Base-by-base conservation (phyloP, 2,329 filamentous ascomycete species). In the Cordyceps cateniannulata region DNA sequence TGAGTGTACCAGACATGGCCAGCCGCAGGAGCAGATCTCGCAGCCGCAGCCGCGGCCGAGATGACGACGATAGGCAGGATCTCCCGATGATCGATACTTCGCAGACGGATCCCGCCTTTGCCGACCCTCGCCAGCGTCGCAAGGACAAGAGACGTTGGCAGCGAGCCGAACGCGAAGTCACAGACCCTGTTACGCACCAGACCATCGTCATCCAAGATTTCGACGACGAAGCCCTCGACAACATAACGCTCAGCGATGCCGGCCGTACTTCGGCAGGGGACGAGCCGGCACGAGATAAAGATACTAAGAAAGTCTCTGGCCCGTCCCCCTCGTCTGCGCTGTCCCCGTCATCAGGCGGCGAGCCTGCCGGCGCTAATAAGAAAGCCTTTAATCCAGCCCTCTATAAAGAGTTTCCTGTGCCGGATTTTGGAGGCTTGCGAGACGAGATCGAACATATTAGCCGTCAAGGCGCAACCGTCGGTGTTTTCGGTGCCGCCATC, bases 101-200 rank as follows among this genome's bases (percentile, higher is more conserved):
- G 7, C 68, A 76, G 62, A 67, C 72, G 9, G 74, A 70, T 12
- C 64, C 72, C 2, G 68, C 69, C n/a, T 65, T 74, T 1, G 65
- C 74, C 32, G 75, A 81, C 55, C 75, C 77, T 2, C 79, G 74
- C 64, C 71, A 78, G 62, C 77, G 79, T 67, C 76, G 79, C 25
- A 81, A 81, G 61, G 72, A 75, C 58, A 80, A 81, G 66, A 77
- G 66, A 12, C 75, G 75, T 54, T 70, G 72, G 51, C 75, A 79
- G 54, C 75, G 75, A 48, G 78, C 75, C n/a, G 77, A 79, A n/a
- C 75, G 80, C 62, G 79, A 88, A 68, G 87, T 90, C 51, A 90
- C 87, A 1, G 88, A 91, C 67, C 87, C 87, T 0, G 80, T 90
- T 44, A 91, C 88, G 1, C 88, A 90, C 71, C 76, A 90, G 3